These are phyloP conservation scores for Chiua virens DNA, from an alignment of 768 basidiomycete genomes.

Conservation along the genomic window DNA sequence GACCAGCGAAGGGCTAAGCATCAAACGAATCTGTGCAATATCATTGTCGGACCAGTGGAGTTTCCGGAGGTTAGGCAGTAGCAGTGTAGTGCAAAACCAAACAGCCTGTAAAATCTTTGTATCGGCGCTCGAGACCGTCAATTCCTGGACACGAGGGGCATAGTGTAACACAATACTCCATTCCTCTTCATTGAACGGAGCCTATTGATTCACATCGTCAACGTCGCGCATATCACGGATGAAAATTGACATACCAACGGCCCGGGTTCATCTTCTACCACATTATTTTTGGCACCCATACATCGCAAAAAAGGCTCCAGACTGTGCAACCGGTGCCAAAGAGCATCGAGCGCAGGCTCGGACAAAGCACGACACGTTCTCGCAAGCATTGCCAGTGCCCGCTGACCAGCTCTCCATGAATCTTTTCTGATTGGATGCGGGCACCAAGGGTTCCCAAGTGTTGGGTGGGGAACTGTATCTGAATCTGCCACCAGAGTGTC, in stretches of 20 bases:
- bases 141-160: constrained; percentile 8
- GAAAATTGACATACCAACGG: constrained; percentile 1
- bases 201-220: constrained; percentile 2
- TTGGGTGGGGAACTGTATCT: no score
- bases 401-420: not conserved
- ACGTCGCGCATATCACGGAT: not conserved
- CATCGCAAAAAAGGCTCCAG: no score
- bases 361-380: constrained; percentile 15
- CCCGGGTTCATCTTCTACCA: not conserved
- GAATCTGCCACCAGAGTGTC: not conserved
- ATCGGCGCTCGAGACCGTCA: not conserved
- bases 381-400: constrained; percentile 9
- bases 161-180: constrained; percentile 2
- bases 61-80: constrained; percentile 11
- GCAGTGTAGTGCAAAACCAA: not conserved
- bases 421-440: no score
- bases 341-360: not conserved
- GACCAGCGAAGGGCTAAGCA: constrained; percentile 13
- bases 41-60: not conserved
- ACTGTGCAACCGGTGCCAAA: no score
- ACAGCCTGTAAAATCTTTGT: not conserved
- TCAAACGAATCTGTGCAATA: constrained; percentile 1
- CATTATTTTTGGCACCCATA: not conserved
- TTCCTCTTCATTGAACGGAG: constrained; percentile 1
- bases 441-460: no score